These are phyloP conservation scores for Amanita polypyramis DNA, from an alignment of 768 basidiomycete species.

Conservation along the genomic window DNA sequence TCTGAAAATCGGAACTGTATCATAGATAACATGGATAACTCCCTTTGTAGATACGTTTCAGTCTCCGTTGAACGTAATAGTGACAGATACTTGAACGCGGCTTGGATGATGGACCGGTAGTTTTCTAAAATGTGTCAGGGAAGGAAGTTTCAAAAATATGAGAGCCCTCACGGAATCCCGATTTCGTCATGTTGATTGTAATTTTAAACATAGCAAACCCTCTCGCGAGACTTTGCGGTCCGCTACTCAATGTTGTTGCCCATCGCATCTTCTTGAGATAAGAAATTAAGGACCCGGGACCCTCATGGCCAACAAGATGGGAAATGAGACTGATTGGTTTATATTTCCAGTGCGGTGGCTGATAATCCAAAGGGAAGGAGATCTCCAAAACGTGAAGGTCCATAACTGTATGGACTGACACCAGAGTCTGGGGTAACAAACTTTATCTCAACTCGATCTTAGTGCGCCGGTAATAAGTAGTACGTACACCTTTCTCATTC, in stretches of 20 bases:
- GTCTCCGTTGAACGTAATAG: constrained; percentile 54
- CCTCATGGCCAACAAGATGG: constrained; percentile 88
- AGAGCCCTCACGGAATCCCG: constrained; percentile 67
- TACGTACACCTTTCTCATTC: constrained; percentile 59
- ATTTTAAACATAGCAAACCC: constrained; percentile 88
- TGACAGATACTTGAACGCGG: constrained; percentile 71
- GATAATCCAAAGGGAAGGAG: constrained; percentile 66
- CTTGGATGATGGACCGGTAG: constrained; percentile 58
- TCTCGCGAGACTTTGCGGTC: constrained; percentile 59
- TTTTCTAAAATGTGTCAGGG: constrained; percentile 38
- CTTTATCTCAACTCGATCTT: neutral
- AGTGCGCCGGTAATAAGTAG: neutral
- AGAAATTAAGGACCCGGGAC: constrained; percentile 82
- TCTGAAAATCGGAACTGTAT: constrained; percentile 84
- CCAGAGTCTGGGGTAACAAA: constrained; percentile 43
- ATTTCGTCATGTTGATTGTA: constrained; percentile 69
- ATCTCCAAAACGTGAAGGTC: constrained; percentile 77
- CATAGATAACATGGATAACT: constrained; percentile 58
- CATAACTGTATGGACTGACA: constrained; percentile 86
- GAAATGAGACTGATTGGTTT: constrained; percentile 71
- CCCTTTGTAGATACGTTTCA: constrained; percentile 61
- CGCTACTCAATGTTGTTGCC: constrained; percentile 66
- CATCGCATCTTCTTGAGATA: constrained; percentile 87
- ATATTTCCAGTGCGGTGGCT: constrained; percentile 63
- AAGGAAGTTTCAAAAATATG: neutral